These are phyloP conservation scores for Beauveria caledonica DNA, from an alignment of 2,329 filamentous ascomycete species.

Conservation along the genomic window DNA sequence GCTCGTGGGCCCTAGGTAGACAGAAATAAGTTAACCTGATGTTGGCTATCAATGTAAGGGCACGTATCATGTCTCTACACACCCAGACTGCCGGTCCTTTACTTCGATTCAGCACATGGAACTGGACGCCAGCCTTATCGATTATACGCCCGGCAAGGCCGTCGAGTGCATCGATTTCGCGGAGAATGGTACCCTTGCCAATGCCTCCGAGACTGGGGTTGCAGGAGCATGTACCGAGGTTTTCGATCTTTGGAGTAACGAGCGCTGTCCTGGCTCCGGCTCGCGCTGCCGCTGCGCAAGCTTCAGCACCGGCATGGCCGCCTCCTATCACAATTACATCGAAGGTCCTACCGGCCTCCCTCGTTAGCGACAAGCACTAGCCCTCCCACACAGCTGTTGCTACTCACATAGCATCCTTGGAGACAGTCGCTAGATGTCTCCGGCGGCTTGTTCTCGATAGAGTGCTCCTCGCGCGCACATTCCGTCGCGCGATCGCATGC, in stretches of 20 bases:
- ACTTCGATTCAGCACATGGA: constrained; percentile 75
- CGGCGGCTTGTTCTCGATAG: constrained; percentile 12
- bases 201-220: constrained; percentile 98
- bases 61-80: constrained; percentile 14
- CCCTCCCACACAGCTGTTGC: neutral
- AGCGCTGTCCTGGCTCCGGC: constrained; percentile 83
- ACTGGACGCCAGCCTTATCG: constrained; percentile 92
- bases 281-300: constrained; percentile 81
- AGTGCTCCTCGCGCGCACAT: constrained; percentile 16
- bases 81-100: constrained; percentile 94
- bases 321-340: constrained; percentile 96
- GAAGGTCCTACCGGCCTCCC: constrained; percentile 46
- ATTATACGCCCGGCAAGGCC: constrained; percentile 82
- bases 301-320: constrained; percentile 91
- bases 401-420: constrained; percentile 22
- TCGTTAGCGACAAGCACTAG: constrained; percentile 12
- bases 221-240: constrained; percentile 91
- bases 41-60: neutral
- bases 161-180: constrained; percentile 91
- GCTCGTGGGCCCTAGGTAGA: constrained; percentile 64
- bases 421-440: constrained; percentile 24
- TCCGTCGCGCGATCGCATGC: constrained; percentile 20
- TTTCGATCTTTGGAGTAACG: constrained; percentile 78
- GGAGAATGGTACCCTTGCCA: constrained; percentile 91
- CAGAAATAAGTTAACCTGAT: neutral